Base-by-base conservation (phyloP, 768 basidiomycete species). In the Glaciozyma martinii region DNA sequence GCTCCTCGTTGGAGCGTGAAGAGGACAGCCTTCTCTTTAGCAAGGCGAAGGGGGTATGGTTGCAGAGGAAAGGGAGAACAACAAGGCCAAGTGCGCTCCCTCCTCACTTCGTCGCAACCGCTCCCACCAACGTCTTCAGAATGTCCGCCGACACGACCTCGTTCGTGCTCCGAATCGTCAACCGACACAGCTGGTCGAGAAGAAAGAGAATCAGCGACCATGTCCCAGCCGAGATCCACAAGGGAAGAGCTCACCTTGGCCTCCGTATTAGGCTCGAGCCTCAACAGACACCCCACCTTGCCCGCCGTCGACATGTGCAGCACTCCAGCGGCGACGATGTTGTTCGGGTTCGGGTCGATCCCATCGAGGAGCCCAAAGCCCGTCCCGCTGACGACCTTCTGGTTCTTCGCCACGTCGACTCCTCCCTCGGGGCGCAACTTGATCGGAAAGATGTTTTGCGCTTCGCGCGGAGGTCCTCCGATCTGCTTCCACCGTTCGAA, bases 401-500 rank as follows among this genome's bases (percentile, higher is more conserved):
- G 81, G 72, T 95, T 81, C 74, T 82, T 86, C 18, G 79, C 80
- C 15, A 86, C 71, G 74, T 98, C 89, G 50, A 97, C 79, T 64
- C 88, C 84, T 15, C 89, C 89, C 3, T 68, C 40, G 13, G 79
- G 75, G 21, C 78, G 78, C 29, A 95, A 78, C 40, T 78, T 75
- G 64, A 98, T 85, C 0, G 90, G 86, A 77, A 95, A 95, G 61
- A 99, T 81, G 55, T 78, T 76, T 75, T 99, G 95, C 32, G 88
- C 84, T 78, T 99, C 95, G 57, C 93, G 83, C 33, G 95, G 95
- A 18, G 90, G 81, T 1, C 95, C 95, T 10, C 95, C 95, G 59
- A 98, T 98, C 71, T 95, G 78, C 76, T 91, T 93, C 95, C 95
- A 99, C 59, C 95, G 81, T 76, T 97, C 93, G 77, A 98, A 99